These are phyloP conservation scores for Phytophthora kernoviae DNA, from an alignment of 352 stramenopile species.

Conservation along the genomic window DNA sequence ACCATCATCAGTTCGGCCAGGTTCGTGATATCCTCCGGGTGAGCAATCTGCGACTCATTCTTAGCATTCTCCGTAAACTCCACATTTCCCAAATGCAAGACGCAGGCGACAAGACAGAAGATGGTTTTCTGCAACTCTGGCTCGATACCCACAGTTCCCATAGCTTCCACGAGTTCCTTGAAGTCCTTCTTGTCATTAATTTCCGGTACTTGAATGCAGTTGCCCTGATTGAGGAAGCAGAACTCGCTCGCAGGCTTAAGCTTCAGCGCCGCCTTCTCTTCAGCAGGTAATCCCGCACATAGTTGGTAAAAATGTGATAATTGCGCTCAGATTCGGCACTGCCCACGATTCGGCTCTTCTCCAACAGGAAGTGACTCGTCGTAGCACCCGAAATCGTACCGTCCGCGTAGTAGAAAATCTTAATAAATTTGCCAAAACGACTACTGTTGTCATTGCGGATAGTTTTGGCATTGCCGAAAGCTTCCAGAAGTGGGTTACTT, in stretches of 20 bases:
- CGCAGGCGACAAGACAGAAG: constrained; percentile 95
- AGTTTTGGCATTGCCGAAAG: constrained; percentile 94
- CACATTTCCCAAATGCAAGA: constrained; percentile 98
- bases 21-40: constrained; percentile 69
- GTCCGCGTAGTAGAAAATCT: constrained; percentile 93
- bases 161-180: constrained; percentile 92
- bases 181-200: constrained; percentile 96
- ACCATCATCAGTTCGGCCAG: constrained; percentile 89
- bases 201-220: constrained; percentile 91
- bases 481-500: constrained; percentile 92
- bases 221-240: constrained; percentile 94
- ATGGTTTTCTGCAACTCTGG: constrained; percentile 93
- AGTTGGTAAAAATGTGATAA: constrained; percentile 99
- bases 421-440: constrained; percentile 97
- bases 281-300: constrained; percentile 76
- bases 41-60: constrained; percentile 73
- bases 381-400: constrained; percentile 92
- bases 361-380: constrained; percentile 97
- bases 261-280: constrained; percentile 77
- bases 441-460: constrained; percentile 97
- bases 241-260: constrained; percentile 91
- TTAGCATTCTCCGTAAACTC: constrained; percentile 90
- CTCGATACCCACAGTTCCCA: constrained; percentile 91
- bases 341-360: constrained; percentile 97
- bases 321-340: constrained; percentile 95